Evolutionary conservation across 139 green algal species (phyloP).

Genomic region (Coelastrella sp.): DNA sequence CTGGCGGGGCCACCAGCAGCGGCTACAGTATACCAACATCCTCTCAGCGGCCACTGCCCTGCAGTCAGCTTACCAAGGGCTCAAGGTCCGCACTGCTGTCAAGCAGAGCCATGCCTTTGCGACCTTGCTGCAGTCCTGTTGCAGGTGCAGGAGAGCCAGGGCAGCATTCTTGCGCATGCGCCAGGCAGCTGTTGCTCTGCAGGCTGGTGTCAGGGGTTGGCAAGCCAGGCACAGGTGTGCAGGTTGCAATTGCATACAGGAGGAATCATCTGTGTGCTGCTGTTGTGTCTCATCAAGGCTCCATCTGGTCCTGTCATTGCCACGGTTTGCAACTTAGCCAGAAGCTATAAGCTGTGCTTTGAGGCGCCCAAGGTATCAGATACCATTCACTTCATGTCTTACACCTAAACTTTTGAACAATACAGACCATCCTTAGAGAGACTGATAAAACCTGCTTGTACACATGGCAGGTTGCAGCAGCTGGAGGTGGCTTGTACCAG

Average conservation of each 20-base stretch:
- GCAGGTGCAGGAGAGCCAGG: slow-evolving; percentile 43
- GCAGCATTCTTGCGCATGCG: slow-evolving; percentile 47
- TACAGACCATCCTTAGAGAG: too few relatives aligned
- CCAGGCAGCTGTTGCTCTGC: slow-evolving; percentile 44
- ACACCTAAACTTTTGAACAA: too few relatives aligned
- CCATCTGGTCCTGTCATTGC: too few relatives aligned
- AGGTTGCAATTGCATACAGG: not conserved
- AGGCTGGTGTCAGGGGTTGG: slow-evolving; percentile 40
- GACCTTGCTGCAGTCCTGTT: slow-evolving; percentile 47
- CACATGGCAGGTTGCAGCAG: slow-evolving; percentile 45
- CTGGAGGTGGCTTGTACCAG: slow-evolving; percentile 23
- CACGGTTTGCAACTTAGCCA: too few relatives aligned
- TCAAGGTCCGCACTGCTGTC: slow-evolving; percentile 3
- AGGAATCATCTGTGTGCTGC: not conserved
- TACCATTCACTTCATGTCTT: too few relatives aligned
- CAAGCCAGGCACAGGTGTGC: not conserved
- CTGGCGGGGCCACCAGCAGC: slow-evolving; percentile 49
- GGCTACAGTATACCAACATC: slow-evolving; percentile 35
- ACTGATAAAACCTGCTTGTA: too few relatives aligned
- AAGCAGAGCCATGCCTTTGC: slow-evolving; percentile 25
- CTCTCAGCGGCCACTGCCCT: slow-evolving; percentile 31
- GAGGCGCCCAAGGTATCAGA: too few relatives aligned
- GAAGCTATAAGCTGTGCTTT: too few relatives aligned
- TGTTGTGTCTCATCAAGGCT: not conserved
- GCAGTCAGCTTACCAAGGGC: slow-evolving; percentile 54